Conservation (phyloP, 2,329 filamentous ascomycete species). For the Fusarium lateritium region DNA sequence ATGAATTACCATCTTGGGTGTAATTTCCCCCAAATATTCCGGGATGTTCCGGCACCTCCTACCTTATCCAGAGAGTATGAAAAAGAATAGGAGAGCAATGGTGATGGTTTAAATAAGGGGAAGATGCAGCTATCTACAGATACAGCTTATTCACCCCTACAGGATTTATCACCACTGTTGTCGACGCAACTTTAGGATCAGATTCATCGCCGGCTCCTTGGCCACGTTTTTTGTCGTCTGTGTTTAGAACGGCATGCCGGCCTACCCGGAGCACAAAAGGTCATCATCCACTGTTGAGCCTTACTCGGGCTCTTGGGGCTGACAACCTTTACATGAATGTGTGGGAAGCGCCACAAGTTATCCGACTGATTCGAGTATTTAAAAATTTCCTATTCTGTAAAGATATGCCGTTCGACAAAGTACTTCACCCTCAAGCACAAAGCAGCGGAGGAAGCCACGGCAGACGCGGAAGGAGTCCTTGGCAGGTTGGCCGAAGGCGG, state of each 20-base stretch:
- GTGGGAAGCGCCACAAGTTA: neutral
- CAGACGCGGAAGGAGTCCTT: neutral
- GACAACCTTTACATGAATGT: neutral
- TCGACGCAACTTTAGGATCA: neutral
- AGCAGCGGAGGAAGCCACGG: neutral
- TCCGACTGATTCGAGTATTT: neutral
- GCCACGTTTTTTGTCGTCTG: neutral
- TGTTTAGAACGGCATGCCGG: neutral
- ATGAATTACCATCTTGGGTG: conserved; percentile 13
- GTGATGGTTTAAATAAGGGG: neutral
- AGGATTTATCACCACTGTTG: neutral
- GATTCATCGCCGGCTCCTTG: neutral
- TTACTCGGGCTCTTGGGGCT: neutral
- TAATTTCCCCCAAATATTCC: neutral
- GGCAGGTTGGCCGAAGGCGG: neutral
- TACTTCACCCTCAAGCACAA: too few relatives aligned
- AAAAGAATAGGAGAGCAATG: neutral
- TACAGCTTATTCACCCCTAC: neutral
- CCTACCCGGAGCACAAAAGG: rapidly evolving
- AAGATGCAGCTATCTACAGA: neutral
- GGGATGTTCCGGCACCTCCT: rapidly evolving
- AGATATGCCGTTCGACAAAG: too few relatives aligned
- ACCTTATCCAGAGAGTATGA: neutral
- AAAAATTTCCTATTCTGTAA: neutral
- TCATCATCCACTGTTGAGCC: neutral